Evolutionary conservation across 2,329 filamentous ascomycete genomes (phyloP), one percentile per base, ranked within the genome.

Genomic region (Xylaria sp.): DNA sequence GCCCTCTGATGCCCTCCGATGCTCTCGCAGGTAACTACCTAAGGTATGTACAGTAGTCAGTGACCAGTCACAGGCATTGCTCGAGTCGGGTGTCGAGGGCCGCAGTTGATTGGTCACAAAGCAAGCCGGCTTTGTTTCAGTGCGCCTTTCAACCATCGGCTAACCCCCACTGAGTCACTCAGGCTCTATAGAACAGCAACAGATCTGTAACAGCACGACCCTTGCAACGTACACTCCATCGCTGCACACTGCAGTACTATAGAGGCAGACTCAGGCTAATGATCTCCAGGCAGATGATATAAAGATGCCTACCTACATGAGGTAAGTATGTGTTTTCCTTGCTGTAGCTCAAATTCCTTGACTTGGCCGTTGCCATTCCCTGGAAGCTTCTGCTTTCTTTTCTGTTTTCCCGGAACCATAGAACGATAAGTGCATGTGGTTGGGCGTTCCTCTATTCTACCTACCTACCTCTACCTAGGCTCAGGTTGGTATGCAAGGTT

Each of bases 71-170:
- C 66, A 67, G 66, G 55, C 64, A 69, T 68, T 60, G 63, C 37
- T 66, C 67, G 63, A 69, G 58, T 65, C 60, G 61, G 57, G 46
- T 63, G 62, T 60, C 43, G 49, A 49, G 33, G 47, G 3, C 38
- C 43, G 46, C 17, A 33, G 53, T 69, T 60, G 62, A 74, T 74
- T 74, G 72, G 72, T 65, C 69, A 57, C 65, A 35, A 64, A 58
- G 58, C 48, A 62, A 62, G 67, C 53, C n/a, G 52, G 51, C 67
- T 67, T 53, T 61, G 72, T 74, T 74, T 74, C 72, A 73, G 54
- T 59, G 47, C 60, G 29, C 54, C 44, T 59, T 60, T 64, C 55
- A 55, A 59, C 47, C 62, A 64, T 57, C 62, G 53, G 38, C 54
- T 55, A 15, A 56, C 54, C 62, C 61, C 60, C 65, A 57, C 56